Conservation (phyloP, 768 basidiomycete genomes). For the Pleurotus giganteus region DNA sequence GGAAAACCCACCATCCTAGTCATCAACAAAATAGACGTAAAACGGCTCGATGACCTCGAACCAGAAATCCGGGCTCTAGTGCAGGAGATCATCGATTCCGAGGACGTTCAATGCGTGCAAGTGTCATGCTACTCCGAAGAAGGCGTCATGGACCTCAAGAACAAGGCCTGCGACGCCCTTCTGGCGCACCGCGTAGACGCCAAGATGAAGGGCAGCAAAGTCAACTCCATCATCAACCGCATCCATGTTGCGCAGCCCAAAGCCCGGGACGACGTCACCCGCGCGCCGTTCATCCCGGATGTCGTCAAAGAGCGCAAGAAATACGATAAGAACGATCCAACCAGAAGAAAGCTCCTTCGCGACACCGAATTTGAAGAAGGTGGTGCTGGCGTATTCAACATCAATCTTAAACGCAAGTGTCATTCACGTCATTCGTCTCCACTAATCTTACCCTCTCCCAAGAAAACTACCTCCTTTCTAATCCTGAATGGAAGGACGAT, state of each 20-base stretch:
- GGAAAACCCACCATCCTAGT: constrained; percentile 94
- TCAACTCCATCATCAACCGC: constrained; percentile 90
- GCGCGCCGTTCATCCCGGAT: constrained; percentile 90
- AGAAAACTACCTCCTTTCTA: constrained; percentile 90
- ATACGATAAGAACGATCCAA: constrained; percentile 85
- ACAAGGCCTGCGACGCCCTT: constrained; percentile 91
- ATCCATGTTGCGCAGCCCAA: constrained; percentile 95
- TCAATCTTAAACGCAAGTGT: constrained; percentile 82
- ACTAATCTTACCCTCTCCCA: constrained; percentile 14
- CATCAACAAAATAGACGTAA: constrained; percentile 97
- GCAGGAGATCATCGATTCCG: constrained; percentile 78
- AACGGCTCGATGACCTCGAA: constrained; percentile 79
- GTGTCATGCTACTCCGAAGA: constrained; percentile 96
- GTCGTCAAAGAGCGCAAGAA: constrained; percentile 71
- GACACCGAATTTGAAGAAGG: constrained; percentile 87
- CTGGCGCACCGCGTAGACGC: constrained; percentile 92
- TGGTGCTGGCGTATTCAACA: constrained; percentile 87
- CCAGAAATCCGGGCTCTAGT: constrained; percentile 76
- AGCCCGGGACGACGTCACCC: constrained; percentile 84
- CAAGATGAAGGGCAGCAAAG: constrained; percentile 92
- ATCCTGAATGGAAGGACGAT: constrained; percentile 95
- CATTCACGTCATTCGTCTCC: not conserved
- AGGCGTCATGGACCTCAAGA: constrained; percentile 96
- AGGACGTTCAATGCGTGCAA: constrained; percentile 74
- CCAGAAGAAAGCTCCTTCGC: constrained; percentile 67